Evolutionary conservation across 225 moss, liverwort and hornwort species (phyloP), one percentile per base, ranked within the genome.

Genomic region (Anthoceros angustus): DNA sequence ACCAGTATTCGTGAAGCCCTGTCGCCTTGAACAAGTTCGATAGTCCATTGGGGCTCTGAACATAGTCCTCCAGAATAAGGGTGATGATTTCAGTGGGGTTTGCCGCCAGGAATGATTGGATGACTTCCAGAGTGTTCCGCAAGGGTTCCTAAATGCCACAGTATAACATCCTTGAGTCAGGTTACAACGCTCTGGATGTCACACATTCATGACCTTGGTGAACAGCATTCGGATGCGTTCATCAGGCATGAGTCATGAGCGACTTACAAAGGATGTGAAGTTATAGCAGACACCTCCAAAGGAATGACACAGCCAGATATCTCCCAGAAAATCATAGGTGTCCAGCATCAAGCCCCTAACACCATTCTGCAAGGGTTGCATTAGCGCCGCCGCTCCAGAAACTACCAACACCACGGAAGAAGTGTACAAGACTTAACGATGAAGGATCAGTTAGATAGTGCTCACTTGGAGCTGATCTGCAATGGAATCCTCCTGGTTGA

Each of bases 1-100:
- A 55, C 18, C 18, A 55, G 14, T 55, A 55, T 55, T 55, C 23
- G 55, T 7, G 1, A 23, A 55, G 55, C 55, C 55, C 55, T n/a
- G 55, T 23, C 18, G 55, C 55, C n/a, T 15, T n/a, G 55, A 55
- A 55, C 10, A 23, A 18, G 7, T 55, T 55, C 0, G 55, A 15
- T 8, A 55, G 55, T 23, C 55, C 55, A 15, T 55, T 55, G 8
- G 55, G 18, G 23, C n/a, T n/a, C 55, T 18, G 18, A 23, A 55
- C 55, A 11, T 55, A 55, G 55, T 55, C 55, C 55, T 55, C 55
- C 55, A 55, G 23, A 23, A 55, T 55, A 23, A 55, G 55, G 55
- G 55, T 55, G 55, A 55, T 55, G 55, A 55, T n/a, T 55, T 55
- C 55, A 7, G 55, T 55, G n/a, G 55, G 55, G 55, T 55, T 55